Evolutionary conservation across 352 stramenopile genomes (phyloP), one percentile per base, ranked within the genome.

Genomic region (Peronospora tabacina): DNA sequence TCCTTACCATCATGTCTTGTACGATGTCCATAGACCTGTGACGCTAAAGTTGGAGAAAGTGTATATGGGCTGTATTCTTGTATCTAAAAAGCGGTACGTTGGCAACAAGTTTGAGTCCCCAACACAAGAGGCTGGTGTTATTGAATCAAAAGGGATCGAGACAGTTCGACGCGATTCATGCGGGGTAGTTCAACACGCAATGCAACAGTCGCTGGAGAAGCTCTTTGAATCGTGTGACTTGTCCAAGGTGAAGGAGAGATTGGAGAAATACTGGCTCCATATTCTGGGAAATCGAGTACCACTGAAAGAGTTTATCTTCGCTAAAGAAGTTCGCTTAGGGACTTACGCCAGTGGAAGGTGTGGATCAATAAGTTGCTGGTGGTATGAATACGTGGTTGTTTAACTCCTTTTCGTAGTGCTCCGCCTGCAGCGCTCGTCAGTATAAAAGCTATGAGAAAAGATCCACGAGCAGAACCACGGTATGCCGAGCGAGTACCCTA

Each of bases 31-130:
- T 19, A 91, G 77, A 39, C 82, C 82, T 4, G 77, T 94, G 32
- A 87, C 71, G 1, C 52, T 94, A 13, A 91, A 94, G 58, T 35
- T 94, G 28, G 83, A 94, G 49, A 94, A 98, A 66, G 86, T 98
- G 16, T 97, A 98, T 61, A 82, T 92, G 55, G 85, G 86, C 1
- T 95, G 72, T 39, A 68, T 97, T 17, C 65, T 98, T 1, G 85
- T 96, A 3, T 95, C 86, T n/a, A 98, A 98, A 62, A 98, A 98
- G 63, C 80, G 91, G 5, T 98, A 98, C 46, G 84, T 90, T 12
- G 89, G 90, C 2, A 67, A 76, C 55, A 94, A 89, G 30, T 96
- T 84, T 55, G 88, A 97, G 49, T 66, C 60, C 32, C 48, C 61
- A 20, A 61, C 37, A 1, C 70, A 91, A 58, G 29, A 61, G 19